These are phyloP conservation scores for Teratosphaeria gauchensis DNA, from an alignment of 2,329 filamentous ascomycete species.

Conservation along the genomic window DNA sequence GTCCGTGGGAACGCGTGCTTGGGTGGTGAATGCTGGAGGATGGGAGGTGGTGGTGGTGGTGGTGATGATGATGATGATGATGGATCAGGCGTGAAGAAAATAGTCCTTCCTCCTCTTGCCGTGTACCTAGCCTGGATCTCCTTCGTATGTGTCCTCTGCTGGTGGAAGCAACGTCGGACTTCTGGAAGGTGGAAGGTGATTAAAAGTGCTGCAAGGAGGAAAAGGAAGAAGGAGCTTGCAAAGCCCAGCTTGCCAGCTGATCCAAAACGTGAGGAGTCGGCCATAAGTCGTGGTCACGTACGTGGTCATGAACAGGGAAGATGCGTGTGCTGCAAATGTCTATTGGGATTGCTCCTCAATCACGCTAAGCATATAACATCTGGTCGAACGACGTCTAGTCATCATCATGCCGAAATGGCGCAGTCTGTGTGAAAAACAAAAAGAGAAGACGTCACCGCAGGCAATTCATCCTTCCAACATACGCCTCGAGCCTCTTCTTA, in stretches of 20 bases:
- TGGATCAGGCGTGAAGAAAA: slow-evolving; percentile 1
- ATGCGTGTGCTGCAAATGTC: neutral
- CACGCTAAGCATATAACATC: no score
- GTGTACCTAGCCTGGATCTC: slow-evolving; percentile 9
- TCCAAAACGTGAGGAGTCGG: neutral
- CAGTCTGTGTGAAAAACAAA: neutral
- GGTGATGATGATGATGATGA: slow-evolving; percentile 3
- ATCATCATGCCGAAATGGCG: neutral
- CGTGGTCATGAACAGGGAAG: neutral
- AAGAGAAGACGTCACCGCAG: neutral
- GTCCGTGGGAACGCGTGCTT: neutral
- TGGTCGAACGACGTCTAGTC: neutral
- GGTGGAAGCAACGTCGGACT: neutral
- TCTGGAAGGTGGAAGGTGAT: neutral
- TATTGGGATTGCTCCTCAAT: no score
- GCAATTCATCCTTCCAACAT: neutral
- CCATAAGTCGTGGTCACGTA: neutral
- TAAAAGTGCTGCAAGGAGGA: neutral
- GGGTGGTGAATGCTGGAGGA: slow-evolving; percentile 1
- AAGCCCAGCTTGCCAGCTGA: neutral
- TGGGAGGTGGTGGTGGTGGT: slow-evolving; percentile 3
- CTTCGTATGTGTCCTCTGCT: neutral
- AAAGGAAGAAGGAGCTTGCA: neutral
- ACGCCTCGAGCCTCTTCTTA: neutral
- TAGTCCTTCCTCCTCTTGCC: slow-evolving; percentile 5